Conservation (phyloP, 2,329 filamentous ascomycete species). For the Colletotrichum horii region DNA sequence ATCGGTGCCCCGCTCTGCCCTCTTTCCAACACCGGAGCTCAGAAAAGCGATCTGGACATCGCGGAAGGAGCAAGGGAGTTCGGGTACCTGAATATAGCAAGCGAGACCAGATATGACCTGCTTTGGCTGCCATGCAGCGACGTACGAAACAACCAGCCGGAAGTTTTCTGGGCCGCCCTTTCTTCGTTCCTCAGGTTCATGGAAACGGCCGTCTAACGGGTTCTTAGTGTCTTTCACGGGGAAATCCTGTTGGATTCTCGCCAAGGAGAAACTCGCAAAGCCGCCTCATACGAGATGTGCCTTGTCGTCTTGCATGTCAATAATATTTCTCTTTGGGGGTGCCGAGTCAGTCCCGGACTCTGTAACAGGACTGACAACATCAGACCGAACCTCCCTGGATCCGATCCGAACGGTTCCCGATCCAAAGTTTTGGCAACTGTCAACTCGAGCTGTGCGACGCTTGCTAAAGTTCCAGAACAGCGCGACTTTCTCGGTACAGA, state of each 20-base stretch:
- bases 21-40: not conserved
- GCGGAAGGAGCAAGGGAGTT: not conserved
- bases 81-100: not conserved
- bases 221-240: not conserved
- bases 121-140: not conserved
- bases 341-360: not conserved
- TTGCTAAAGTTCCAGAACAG: not conserved
- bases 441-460: not conserved
- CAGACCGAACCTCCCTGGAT: not conserved
- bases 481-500: not conserved
- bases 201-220: not conserved
- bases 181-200: not conserved
- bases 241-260: not conserved
- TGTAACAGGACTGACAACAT: not conserved
- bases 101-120: not conserved
- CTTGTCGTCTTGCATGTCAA: not conserved
- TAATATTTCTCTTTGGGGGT: not conserved
- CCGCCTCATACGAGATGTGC: not conserved
- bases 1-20: not conserved
- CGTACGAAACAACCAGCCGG: not conserved
- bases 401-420: not conserved
- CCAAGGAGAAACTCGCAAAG: not conserved
- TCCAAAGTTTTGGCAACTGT: not conserved
- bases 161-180: not conserved
- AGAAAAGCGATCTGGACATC: not conserved